A percentile compares a stretch with the other conserved stretches of the same genome.
Evolutionary conservation across 441 rosid species (phyloP).

Genomic region (Populus hybrid): DNA sequence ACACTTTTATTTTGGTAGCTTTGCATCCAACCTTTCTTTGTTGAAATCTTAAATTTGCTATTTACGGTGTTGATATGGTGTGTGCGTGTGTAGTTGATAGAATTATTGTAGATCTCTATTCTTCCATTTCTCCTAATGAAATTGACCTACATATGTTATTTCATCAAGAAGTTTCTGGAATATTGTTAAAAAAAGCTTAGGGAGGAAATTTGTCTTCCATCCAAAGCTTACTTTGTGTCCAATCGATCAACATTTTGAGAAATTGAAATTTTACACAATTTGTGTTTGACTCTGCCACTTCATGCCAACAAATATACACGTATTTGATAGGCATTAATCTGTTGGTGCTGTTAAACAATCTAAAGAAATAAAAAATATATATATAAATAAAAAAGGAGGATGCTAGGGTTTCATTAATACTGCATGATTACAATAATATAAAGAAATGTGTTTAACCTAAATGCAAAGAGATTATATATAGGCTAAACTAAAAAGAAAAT

Average conservation of each 20-base stretch:
- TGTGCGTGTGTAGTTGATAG: neutral
- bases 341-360: neutral
- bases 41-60: neutral
- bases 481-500: no score
- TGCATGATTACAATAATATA: no score
- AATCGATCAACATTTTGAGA: neutral
- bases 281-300: neutral
- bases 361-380: no score
- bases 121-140: neutral
- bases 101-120: neutral
- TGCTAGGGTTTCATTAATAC: no score
- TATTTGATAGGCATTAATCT: neutral
- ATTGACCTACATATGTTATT: neutral
- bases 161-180: neutral
- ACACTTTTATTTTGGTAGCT: slow-evolving; percentile 10
- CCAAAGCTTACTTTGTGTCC: neutral
- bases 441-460: no score
- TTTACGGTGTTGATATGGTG: neutral
- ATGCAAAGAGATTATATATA: no score
- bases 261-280: neutral
- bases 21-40: neutral
- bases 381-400: no score
- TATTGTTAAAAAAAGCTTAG: neutral
- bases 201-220: neutral
- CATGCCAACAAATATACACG: neutral